A percentile compares a stretch with the other conserved stretches of the same genome.
These are phyloP conservation scores for Zizania palustris DNA, from an alignment of 202 grass and related monocot species.

Conservation along the genomic window DNA sequence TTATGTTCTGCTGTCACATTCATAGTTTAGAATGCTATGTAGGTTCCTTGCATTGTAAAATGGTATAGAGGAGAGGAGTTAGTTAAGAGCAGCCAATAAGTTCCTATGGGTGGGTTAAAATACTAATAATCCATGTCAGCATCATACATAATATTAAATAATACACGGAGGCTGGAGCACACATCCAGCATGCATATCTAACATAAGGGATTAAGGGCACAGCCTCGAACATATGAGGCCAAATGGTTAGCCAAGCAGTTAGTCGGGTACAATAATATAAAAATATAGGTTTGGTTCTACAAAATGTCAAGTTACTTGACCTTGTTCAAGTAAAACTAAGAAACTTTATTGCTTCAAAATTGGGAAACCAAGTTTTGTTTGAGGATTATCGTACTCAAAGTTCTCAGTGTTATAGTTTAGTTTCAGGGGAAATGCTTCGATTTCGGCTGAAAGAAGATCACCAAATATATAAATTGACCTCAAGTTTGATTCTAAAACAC, in stretches of 20 bases:
- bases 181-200: not conserved
- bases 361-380: not conserved
- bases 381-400: not conserved
- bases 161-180: not conserved
- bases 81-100: conserved; percentile 13
- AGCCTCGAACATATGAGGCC: conserved; percentile 12
- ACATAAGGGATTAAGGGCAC: conserved; percentile 7
- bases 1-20: conserved; percentile 30
- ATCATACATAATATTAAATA: conserved; percentile 5
- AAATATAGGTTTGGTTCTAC: not conserved
- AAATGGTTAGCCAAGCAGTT: conserved; percentile 6
- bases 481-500: not conserved
- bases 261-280: not conserved
- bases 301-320: not conserved
- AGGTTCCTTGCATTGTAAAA: conserved; percentile 25
- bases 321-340: conserved; percentile 3
- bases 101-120: not conserved
- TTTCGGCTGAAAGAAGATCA: not conserved
- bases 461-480: not conserved
- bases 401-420: not conserved
- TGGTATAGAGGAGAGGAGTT: not conserved
- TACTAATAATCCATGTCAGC: conserved; percentile 1
- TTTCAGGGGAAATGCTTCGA: not conserved
- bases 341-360: not conserved
- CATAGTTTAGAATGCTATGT: conserved; percentile 11